These are phyloP conservation scores for Colletotrichum ledebouriae DNA, from an alignment of 2,329 filamentous ascomycete genomes.

Conservation along the genomic window DNA sequence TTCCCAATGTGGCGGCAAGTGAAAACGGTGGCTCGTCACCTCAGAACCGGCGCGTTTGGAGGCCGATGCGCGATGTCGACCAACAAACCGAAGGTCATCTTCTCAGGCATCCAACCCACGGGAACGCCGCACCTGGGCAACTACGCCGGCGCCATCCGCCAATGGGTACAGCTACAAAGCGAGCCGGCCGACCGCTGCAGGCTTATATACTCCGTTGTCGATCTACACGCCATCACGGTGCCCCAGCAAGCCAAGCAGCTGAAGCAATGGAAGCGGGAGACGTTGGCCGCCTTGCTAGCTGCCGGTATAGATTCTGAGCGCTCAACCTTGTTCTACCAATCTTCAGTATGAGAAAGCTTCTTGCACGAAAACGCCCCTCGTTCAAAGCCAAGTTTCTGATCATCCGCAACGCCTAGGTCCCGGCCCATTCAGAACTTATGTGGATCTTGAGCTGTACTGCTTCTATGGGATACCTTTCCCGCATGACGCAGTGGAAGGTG, in stretches of 20 bases:
- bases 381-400: conserved; percentile 1
- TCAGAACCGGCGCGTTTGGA: neutral
- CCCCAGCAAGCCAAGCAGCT: conserved; percentile 75
- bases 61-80: conserved; percentile 28
- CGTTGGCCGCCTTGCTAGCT: conserved; percentile 84
- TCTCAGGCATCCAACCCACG: conserved; percentile 97
- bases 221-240: conserved; percentile 92
- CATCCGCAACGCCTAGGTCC: conserved; percentile 62
- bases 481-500: conserved; percentile 99
- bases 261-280: conserved; percentile 76
- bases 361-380: neutral
- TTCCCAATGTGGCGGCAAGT: conserved; percentile 30
- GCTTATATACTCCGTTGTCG: conserved; percentile 88
- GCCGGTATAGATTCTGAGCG: conserved; percentile 85
- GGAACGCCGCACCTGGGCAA: conserved; percentile 95
- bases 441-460: conserved; percentile 96
- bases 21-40: neutral
- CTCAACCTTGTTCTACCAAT: conserved; percentile 86
- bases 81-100: conserved; percentile 68
- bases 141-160: conserved; percentile 88
- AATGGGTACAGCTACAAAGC: conserved; percentile 88
- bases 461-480: conserved; percentile 90
- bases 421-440: conserved; percentile 90
- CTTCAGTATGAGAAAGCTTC: conserved; percentile 58
- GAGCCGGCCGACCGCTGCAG: conserved; percentile 67